phyloP scores from a whole-genome alignment of 345 rosid genomes.

The Sonneratia alba region DNA sequence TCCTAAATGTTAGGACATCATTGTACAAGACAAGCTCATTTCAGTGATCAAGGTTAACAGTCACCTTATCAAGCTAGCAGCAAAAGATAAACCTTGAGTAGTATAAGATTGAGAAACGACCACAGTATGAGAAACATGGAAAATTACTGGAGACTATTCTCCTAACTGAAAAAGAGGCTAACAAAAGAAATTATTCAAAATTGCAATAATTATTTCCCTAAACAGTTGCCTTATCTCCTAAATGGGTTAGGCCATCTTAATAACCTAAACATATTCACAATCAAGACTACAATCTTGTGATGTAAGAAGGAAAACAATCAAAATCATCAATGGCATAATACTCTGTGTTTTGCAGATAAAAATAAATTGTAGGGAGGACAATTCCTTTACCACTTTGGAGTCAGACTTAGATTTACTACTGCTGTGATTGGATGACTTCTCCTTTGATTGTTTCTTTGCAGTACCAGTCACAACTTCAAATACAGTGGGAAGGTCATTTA shows the following conservation, averaged over 20 bases:
- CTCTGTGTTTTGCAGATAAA: no score
- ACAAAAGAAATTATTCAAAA: neutral
- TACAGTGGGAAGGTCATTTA: conserved; percentile 57
- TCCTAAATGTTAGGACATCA: conserved; percentile 13
- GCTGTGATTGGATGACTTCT: conserved; percentile 46
- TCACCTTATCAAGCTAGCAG: neutral
- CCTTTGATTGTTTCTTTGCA: conserved; percentile 39
- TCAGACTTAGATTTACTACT: conserved; percentile 46
- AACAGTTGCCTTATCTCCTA: neutral
- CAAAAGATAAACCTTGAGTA: neutral
- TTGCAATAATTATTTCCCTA: neutral
- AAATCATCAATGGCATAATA: no score
- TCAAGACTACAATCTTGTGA: neutral
- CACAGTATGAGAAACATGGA: neutral
- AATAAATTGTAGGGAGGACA: neutral
- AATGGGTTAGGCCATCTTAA: neutral
- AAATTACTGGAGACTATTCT: neutral
- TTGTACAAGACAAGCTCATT: neutral
- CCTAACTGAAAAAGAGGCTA: neutral
- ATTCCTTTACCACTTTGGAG: conserved; percentile 23
- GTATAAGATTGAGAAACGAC: neutral
- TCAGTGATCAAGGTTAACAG: neutral
- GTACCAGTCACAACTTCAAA: conserved; percentile 56
- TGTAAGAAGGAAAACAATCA: neutral
- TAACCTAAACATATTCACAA: neutral